Evolutionary conservation across 2,329 filamentous ascomycete genomes (phyloP).

Genomic region (Trichophyton verrucosum): DNA sequence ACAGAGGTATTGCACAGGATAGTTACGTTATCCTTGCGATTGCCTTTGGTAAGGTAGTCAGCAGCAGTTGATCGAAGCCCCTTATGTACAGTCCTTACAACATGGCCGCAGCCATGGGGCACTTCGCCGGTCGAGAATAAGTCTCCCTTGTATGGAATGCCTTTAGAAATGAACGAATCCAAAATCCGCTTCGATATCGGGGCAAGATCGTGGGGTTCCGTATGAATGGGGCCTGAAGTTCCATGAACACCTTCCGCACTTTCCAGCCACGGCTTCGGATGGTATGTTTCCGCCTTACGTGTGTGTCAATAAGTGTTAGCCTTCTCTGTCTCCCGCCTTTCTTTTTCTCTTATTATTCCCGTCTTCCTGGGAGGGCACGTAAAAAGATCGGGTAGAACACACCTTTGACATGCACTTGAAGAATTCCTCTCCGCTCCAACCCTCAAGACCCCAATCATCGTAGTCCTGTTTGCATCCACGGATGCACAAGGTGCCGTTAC

Average conservation of each 20-base stretch:
- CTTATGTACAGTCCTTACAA: constrained; percentile 40
- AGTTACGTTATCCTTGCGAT: constrained; percentile 35
- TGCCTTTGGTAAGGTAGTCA: constrained; percentile 40
- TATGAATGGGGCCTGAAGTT: constrained; percentile 41
- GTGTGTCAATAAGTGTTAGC: not conserved
- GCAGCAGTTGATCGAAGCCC: constrained; percentile 43
- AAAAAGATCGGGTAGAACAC: not conserved
- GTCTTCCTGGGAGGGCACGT: not conserved
- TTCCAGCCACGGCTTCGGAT: constrained; percentile 46
- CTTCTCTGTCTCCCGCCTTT: not conserved
- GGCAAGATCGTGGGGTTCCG: constrained; percentile 46
- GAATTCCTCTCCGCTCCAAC: constrained; percentile 47
- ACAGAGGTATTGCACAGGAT: constrained; percentile 40
- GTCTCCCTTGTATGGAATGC: constrained; percentile 44
- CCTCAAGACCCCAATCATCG: constrained; percentile 40
- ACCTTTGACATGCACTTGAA: constrained; percentile 47
- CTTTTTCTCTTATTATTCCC: not conserved
- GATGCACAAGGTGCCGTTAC: constrained; percentile 35
- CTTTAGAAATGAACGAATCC: constrained; percentile 44
- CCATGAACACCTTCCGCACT: constrained; percentile 39
- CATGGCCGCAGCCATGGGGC: constrained; percentile 46
- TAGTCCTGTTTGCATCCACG: constrained; percentile 28
- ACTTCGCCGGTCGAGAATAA: constrained; percentile 46
- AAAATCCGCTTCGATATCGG: constrained; percentile 46
- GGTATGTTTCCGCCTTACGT: constrained; percentile 43